Evolutionary conservation across 2,329 filamentous ascomycete species (phyloP).

Genomic region (Exophiala mesophila): DNA sequence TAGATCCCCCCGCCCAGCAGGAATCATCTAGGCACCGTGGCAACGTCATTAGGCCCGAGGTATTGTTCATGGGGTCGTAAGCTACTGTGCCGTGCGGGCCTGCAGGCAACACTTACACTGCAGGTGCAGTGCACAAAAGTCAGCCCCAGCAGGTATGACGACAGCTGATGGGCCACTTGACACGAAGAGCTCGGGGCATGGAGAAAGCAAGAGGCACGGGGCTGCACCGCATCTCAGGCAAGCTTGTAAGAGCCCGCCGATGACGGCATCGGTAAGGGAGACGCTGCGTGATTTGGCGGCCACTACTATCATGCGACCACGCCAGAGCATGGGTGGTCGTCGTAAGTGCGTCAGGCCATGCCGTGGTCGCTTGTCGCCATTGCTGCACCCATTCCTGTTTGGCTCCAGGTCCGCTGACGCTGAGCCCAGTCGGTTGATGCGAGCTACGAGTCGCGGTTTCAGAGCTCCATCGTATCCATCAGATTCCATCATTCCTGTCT

Average conservation of each 20-base stretch:
- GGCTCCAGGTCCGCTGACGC: conserved; percentile 6
- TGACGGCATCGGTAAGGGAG: conserved; percentile 16
- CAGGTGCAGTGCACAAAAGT: too few relatives aligned
- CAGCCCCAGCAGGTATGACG: conserved; percentile 12
- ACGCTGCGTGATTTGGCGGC: conserved; percentile 18
- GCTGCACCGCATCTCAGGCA: conserved; percentile 12
- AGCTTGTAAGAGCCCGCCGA: conserved; percentile 7
- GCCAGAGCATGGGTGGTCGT: conserved; percentile 1
- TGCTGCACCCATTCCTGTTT: conserved; percentile 12
- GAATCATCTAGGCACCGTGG: too few relatives aligned
- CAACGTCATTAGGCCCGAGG: too few relatives aligned
- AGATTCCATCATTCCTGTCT: neutral
- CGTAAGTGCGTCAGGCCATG: neutral
- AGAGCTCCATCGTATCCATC: too few relatives aligned
- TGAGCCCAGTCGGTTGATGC: too few relatives aligned
- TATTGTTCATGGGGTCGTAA: too few relatives aligned
- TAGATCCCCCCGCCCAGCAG: too few relatives aligned
- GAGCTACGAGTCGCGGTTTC: too few relatives aligned
- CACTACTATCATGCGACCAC: conserved; percentile 12
- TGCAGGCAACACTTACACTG: too few relatives aligned
- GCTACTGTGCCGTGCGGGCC: too few relatives aligned
- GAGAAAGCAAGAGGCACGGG: conserved; percentile 12
- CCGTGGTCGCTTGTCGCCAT: neutral
- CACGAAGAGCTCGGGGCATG: conserved; percentile 6
- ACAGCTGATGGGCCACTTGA: conserved; percentile 6